Conservation (phyloP, 2,329 filamentous ascomycete species). For the Pseudofabraea citricarpa region DNA sequence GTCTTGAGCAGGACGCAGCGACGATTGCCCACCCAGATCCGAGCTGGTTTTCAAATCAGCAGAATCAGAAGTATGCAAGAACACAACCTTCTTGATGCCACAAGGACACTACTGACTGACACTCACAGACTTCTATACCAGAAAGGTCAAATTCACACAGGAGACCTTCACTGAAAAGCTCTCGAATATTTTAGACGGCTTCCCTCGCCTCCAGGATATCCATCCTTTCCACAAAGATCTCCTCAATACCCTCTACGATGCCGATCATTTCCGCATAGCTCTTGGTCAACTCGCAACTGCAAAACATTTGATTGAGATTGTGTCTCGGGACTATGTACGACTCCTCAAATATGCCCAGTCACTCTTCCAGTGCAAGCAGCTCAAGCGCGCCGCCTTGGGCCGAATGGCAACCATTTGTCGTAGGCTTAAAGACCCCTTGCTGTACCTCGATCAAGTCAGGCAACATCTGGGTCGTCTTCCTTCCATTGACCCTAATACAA, state of each 20-base stretch:
- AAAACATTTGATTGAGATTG: conserved; percentile 94
- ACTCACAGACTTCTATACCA: conserved; percentile 80
- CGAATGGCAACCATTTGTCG: conserved; percentile 98
- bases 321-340: conserved; percentile 92
- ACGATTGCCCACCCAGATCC: conserved; percentile 90
- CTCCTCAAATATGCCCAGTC: conserved; percentile 95
- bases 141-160: conserved; percentile 97
- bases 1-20: conserved; percentile 91
- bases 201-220: conserved; percentile 88
- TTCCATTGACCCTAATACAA: conserved; percentile 96
- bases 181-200: conserved; percentile 82
- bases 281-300: conserved; percentile 94
- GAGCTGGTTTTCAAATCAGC: conserved; percentile 91
- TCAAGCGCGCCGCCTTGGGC: conserved; percentile 92
- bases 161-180: conserved; percentile 97
- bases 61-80: conserved; percentile 68
- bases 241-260: conserved; percentile 97
- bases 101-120: conserved; percentile 14
- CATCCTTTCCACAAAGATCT: conserved; percentile 84
- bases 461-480: conserved; percentile 97
- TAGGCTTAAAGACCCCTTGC: conserved; percentile 86
- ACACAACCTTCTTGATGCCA: no score
- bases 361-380: conserved; percentile 97
- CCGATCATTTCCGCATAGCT: conserved; percentile 95
- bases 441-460: conserved; percentile 94